Evolutionary conservation across 2,329 filamentous ascomycete species (phyloP), one percentile per base, ranked within the genome.

Genomic region (Aspergillus quadrilineatus): DNA sequence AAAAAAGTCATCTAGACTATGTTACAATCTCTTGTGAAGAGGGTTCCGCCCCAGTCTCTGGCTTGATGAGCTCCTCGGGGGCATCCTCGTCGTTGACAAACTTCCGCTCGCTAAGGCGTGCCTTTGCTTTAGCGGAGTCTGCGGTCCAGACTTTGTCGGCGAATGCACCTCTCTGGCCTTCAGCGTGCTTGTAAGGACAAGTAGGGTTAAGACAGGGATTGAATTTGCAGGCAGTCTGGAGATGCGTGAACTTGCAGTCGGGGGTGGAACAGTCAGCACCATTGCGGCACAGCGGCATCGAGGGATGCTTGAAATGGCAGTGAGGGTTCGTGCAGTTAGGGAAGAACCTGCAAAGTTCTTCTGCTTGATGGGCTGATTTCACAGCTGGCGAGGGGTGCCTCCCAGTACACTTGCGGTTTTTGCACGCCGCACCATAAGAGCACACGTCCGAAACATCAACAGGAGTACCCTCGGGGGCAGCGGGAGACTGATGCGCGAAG

Each of bases 401-500:
- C 30, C 84, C 92, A 7, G 89, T 89, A 70, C 94, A 99, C 77
- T 97, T 97, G 67, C 85, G 83, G 80, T 97, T 99, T 77, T 94
- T 96, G 85, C 94, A 99, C 7, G 92, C 92, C 2, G 86, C 91
- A 17, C 92, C 93, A 66, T 89, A 97, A 15, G 83, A 83, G 78
- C 94, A 99, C 15, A 83, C 80, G 67, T 96, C 91, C 57, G 81
- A 84, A 63, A 92, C 82, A 72, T 97, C 94, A 56, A 97, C 81
- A 0, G 86, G 82, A 2, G 83, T 84, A 29, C 89, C 89, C 2
- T 88, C 87, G 3, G 90, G 89, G 32, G 93, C 92, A 2, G 89
- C 92, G 1, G 94, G 92, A 14, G 92, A 96, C 76, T 97, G 93
- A 69, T 99, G 94, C 15, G 91, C 94, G 72, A 91, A 99, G 63